Base-by-base conservation (phyloP, 2,329 filamentous ascomycete genomes). In the Salinomyces thailandicus region DNA sequence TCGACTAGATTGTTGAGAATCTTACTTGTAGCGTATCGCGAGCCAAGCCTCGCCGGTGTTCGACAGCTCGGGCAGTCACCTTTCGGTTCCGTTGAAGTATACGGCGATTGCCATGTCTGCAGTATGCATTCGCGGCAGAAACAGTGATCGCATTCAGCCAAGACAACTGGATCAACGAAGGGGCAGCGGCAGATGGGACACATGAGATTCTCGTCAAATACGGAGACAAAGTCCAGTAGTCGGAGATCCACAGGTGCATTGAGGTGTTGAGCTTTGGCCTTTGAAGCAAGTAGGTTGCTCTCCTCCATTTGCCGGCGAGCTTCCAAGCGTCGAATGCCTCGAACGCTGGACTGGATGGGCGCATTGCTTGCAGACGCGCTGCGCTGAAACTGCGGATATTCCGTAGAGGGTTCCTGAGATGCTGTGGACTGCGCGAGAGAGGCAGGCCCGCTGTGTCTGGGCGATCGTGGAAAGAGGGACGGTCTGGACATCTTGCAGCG, bases 121-220 rank as follows among this genome's bases (percentile, higher is more conserved):
- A 64, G 64, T 41, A 79, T 62, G 49, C 75, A 79, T 16, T 69
- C 65, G 36, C 66, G 61, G 57, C 75, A 79, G 59, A 79, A 79
- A 44, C 73, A 71, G 58, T 79, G 75, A 44, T 78, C 73, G 57
- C 75, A 79, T 45, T 70, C 63, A 32, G 75, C 60, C 46, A 72
- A 55, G 3, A 58, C 63, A 30, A 76, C 65, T 1, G 75, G 75
- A 35, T 68, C 61, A 37, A 77, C 67, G 48, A 78, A 77, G 5
- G 75, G 72, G 42, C 71, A 73, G 50, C 75, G 73, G 55, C 75
- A 79, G 45, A 79, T 79, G 12, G 74, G 67, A 51, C 75, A 79
- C 61, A 75, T 70, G 34, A 79, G 63, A 50, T 79, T 76, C 42
- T 64, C 64, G 52, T 79, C 73, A 51, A 71, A 71, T 18, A 59